A percentile compares a stretch with the other conserved stretches of the same genome.
Conservation (phyloP, 2,329 filamentous ascomycete species). For the Cercospora canescens region DNA sequence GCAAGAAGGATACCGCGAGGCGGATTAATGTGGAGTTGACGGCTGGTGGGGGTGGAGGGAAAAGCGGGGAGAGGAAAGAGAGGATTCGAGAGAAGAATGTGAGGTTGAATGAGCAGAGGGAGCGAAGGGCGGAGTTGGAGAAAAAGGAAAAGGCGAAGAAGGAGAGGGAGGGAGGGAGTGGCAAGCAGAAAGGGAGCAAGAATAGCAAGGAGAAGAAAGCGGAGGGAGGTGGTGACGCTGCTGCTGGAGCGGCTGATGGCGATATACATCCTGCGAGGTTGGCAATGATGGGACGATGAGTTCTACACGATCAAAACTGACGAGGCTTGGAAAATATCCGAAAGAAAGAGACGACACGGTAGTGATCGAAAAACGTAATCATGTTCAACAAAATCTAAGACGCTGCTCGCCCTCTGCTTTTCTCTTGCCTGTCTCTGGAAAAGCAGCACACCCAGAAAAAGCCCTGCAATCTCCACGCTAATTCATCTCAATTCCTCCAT, state of each 20-base stretch:
- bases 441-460: background rate
- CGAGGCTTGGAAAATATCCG: background rate
- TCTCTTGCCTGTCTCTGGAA: background rate
- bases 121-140: constrained; percentile 52
- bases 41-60: constrained; percentile 80
- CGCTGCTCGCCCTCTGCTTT: background rate
- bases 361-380: background rate
- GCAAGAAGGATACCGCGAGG: constrained; percentile 55
- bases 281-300: constrained; percentile 26
- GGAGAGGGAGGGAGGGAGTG: constrained; percentile 37
- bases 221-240: constrained; percentile 13
- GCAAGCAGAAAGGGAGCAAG: constrained; percentile 39
- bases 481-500: background rate
- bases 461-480: background rate
- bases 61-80: constrained; percentile 67
- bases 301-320: background rate
- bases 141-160: constrained; percentile 47
- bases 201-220: constrained; percentile 40
- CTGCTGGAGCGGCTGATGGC: constrained; percentile 3
- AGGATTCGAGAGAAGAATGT: constrained; percentile 86
- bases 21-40: constrained; percentile 93
- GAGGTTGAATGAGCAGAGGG: constrained; percentile 72
- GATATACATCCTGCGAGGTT: constrained; percentile 39
- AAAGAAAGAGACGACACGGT: background rate
- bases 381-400: background rate